Percentiles rank a stretch among this genome's conserved stretches.
These are phyloP conservation scores for Xylaria castorea DNA, from an alignment of 495 filamentous ascomycete genomes.

Conservation along the genomic window DNA sequence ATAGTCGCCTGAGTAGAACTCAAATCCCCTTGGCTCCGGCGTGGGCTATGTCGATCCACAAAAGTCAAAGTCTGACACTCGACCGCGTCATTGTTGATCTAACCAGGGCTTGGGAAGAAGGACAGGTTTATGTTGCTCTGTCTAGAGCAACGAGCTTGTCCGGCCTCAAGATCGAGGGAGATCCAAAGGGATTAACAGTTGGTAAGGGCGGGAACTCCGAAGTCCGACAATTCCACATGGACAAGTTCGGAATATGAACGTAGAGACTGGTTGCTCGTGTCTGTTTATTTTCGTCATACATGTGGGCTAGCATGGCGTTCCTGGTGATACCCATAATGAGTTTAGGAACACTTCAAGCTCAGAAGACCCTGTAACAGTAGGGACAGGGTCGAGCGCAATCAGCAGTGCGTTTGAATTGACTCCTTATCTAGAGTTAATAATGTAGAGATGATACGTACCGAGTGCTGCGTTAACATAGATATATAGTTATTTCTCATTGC, in stretches of 20 bases:
- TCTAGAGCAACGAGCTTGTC: constrained; percentile 79
- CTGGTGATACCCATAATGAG: not conserved
- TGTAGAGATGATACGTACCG: not conserved
- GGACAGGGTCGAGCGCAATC: not conserved
- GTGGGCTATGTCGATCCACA: constrained; percentile 95
- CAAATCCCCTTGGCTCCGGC: constrained; percentile 87
- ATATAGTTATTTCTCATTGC: not conserved
- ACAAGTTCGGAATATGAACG: constrained; percentile 34
- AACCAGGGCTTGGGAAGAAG: constrained; percentile 85
- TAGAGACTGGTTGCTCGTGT: not conserved
- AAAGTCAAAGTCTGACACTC: constrained; percentile 92
- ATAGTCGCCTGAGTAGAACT: constrained; percentile 74
- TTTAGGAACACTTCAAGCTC: not conserved
- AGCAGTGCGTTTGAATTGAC: not conserved
- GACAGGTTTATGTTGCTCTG: constrained; percentile 81
- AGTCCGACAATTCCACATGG: constrained; percentile 36
- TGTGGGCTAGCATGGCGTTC: not conserved
- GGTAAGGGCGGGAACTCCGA: constrained; percentile 39
- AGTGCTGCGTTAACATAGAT: not conserved
- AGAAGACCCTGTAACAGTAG: not conserved
- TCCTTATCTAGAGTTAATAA: not conserved
- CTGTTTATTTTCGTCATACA: not conserved
- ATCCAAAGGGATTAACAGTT: constrained; percentile 31
- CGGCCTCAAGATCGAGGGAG: constrained; percentile 63
- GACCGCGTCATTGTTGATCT: constrained; percentile 91